phyloP scores from a whole-genome alignment of 345 rosid genomes.

The Brassica nigra region DNA sequence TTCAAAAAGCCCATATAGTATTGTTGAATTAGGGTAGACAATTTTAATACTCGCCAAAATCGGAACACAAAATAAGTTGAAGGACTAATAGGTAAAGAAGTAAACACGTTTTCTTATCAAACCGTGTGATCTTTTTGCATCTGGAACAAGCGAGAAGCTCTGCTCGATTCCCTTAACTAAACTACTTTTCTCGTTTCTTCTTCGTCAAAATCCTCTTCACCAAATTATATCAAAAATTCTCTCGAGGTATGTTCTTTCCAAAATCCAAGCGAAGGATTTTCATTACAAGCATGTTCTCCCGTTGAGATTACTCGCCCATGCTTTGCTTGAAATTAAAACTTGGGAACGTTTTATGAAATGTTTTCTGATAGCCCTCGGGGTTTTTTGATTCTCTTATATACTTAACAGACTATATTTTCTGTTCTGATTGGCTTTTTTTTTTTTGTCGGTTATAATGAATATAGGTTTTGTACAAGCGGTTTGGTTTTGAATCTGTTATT shows the following conservation, averaged over 20 bases:
- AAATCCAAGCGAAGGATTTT: not conserved
- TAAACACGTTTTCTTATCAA: not conserved
- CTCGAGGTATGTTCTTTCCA: constrained; percentile 17
- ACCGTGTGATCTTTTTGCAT: constrained; percentile 18
- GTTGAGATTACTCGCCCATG: not conserved
- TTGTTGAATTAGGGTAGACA: not conserved
- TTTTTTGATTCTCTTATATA: not conserved
- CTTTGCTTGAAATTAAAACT: not conserved
- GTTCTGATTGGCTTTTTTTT: not conserved
- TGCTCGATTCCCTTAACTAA: not conserved
- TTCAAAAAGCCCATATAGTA: not conserved
- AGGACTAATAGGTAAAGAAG: constrained; percentile 4
- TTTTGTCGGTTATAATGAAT: not conserved
- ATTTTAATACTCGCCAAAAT: not conserved
- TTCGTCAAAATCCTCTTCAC: not conserved
- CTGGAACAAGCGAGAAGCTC: constrained; percentile 38
- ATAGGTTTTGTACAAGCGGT: not conserved
- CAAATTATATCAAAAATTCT: constrained; percentile 15
- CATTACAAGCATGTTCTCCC: not conserved
- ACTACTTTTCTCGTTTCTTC: not conserved
- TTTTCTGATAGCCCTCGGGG: not conserved
- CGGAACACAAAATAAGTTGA: not conserved
- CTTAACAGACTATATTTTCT: not conserved
- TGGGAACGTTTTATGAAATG: not conserved
- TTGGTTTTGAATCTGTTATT: not conserved